Conservation (phyloP, 1,284 basidiomycete genomes). For the Apiotrichum gamsii region DNA sequence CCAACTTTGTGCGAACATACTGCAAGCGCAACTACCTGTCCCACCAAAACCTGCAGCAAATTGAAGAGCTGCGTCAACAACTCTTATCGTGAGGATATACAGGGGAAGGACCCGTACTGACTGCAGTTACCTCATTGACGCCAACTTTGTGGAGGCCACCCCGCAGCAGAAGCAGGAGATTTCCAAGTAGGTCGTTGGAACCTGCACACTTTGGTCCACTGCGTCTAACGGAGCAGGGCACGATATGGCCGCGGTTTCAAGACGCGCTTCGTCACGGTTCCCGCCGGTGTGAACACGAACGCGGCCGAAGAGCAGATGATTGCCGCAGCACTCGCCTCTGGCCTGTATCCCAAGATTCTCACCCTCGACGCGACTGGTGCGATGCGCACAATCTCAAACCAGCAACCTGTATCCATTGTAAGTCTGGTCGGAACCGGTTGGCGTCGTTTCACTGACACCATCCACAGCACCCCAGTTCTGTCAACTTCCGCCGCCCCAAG, state of each 20-base stretch:
- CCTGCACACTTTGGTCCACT: too few relatives aligned
- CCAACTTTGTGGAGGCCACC: constrained; percentile 72
- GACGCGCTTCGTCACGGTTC: constrained; percentile 70
- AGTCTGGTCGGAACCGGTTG: constrained; percentile 9
- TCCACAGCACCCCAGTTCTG: constrained; percentile 80
- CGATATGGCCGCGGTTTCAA: constrained; percentile 65
- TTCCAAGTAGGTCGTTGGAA: constrained; percentile 60
- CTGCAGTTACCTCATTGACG: constrained; percentile 66
- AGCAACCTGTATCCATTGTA: constrained; percentile 57
- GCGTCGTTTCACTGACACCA: not conserved
- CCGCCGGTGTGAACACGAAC: constrained; percentile 65
- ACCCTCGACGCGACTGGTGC: constrained; percentile 58
- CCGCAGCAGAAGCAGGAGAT: constrained; percentile 63
- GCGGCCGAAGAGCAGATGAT: constrained; percentile 59
- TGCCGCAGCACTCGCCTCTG: constrained; percentile 76
- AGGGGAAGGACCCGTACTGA: not conserved
- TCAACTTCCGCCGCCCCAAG: constrained; percentile 68
- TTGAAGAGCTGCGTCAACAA: constrained; percentile 94
- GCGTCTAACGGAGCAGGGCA: constrained; percentile 50
- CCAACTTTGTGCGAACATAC: constrained; percentile 60
- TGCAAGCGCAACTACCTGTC: constrained; percentile 81
- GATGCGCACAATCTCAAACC: constrained; percentile 81
- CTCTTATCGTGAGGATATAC: constrained; percentile 71
- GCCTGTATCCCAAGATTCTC: constrained; percentile 88
- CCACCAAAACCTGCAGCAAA: constrained; percentile 88